Conservation (phyloP, 2,329 filamentous ascomycete species). For the Blastomyces emzantsi region DNA sequence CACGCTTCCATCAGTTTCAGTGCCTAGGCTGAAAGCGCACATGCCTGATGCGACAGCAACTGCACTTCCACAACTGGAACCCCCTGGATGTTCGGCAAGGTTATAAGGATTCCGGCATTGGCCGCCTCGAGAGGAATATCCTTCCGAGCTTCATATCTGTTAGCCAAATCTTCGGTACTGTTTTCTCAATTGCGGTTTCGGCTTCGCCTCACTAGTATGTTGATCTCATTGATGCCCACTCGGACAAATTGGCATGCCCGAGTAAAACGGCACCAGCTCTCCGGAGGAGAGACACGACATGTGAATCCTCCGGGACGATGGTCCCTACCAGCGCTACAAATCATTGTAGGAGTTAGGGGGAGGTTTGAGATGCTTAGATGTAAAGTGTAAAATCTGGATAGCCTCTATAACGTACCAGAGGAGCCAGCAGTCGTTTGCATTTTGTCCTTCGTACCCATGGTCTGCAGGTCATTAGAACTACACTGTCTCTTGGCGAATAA, state of each 20-base stretch:
- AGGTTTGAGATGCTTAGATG: not conserved
- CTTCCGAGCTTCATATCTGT: conserved; percentile 36
- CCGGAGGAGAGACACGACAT: conserved; percentile 53
- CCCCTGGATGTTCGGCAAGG: conserved; percentile 57
- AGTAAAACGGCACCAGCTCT: conserved; percentile 59
- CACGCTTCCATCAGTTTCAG: conserved; percentile 62
- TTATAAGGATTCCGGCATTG: conserved; percentile 60
- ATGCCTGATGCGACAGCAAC: conserved; percentile 56
- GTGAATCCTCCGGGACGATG: conserved; percentile 56
- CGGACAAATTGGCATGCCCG: conserved; percentile 60
- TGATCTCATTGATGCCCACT: conserved; percentile 66
- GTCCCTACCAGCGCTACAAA: conserved; percentile 41
- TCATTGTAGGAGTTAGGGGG: not conserved
- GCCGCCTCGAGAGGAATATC: conserved; percentile 56
- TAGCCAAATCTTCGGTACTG: not conserved
- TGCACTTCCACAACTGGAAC: conserved; percentile 58
- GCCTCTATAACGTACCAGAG: conserved; percentile 26
- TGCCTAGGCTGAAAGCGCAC: conserved; percentile 57
- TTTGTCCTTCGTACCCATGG: conserved; percentile 54
- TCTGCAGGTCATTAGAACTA: conserved; percentile 23
- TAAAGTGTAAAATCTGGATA: not conserved
- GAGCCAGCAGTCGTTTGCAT: conserved; percentile 61
- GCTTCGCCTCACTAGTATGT: conserved; percentile 48
- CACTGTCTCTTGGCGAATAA: not conserved
- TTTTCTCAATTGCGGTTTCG: not conserved